Conservation (phyloP, 2,329 filamentous ascomycete species). For the Amylocarpus encephaloides region DNA sequence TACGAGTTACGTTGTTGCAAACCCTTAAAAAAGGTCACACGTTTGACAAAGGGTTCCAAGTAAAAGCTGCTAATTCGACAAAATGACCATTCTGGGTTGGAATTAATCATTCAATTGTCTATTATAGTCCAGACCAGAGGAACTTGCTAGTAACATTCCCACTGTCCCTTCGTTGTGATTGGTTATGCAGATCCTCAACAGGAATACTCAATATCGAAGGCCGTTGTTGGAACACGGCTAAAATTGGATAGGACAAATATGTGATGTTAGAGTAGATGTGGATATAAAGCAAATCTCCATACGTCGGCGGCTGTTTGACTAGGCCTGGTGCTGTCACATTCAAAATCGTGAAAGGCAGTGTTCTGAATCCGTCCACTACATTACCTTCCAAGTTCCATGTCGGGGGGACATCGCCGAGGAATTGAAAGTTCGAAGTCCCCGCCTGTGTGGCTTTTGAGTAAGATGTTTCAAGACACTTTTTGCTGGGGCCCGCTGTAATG, state of each 20-base stretch:
- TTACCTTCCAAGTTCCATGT: slow-evolving; percentile 33
- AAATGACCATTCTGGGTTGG: too few relatives aligned
- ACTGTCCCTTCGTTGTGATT: too few relatives aligned
- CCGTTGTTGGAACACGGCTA: slow-evolving; percentile 34
- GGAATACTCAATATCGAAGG: slow-evolving; percentile 32
- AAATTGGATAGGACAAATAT: slow-evolving; percentile 38
- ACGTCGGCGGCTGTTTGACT: slow-evolving; percentile 32
- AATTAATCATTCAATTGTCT: too few relatives aligned
- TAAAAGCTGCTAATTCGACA: too few relatives aligned
- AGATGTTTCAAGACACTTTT: slow-evolving; percentile 31
- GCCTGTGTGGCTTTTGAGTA: slow-evolving; percentile 38
- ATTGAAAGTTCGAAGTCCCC: slow-evolving; percentile 36
- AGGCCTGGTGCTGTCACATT: slow-evolving; percentile 36
- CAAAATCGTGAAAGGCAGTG: slow-evolving; percentile 36
- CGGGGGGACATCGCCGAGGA: slow-evolving; percentile 35
- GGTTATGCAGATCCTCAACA: slow-evolving; percentile 16
- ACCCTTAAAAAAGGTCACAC: too few relatives aligned
- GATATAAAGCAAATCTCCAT: slow-evolving; percentile 35
- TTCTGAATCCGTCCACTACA: slow-evolving; percentile 30
- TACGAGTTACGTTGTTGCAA: too few relatives aligned
- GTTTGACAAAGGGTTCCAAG: too few relatives aligned
- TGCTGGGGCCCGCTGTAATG: slow-evolving; percentile 35
- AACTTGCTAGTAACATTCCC: too few relatives aligned
- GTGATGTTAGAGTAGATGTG: slow-evolving; percentile 42
- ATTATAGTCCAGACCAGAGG: too few relatives aligned